A percentile compares a stretch with the other conserved stretches of the same genome.
Evolutionary conservation across 1,284 basidiomycete genomes (phyloP).

Genomic region (Pseudozyma sp.): DNA sequence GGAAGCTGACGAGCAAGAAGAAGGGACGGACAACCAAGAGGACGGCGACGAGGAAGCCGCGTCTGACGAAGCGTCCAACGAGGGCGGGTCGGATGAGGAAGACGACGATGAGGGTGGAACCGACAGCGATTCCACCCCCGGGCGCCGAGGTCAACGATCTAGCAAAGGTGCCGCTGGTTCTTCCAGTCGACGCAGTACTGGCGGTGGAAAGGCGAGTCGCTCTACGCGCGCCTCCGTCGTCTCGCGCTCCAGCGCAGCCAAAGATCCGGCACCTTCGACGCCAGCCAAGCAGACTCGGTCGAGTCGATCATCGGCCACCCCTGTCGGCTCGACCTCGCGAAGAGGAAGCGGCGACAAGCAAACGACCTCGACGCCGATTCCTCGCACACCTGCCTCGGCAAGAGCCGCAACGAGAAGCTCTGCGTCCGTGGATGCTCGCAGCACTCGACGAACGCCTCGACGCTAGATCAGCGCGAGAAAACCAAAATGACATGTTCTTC

Average conservation of each 20-base stretch:
- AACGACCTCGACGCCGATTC: conserved; percentile 23
- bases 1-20: conserved; percentile 23
- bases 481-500: neutral
- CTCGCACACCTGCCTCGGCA: conserved; percentile 25
- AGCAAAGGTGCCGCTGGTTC: conserved; percentile 17
- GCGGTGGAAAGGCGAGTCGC: conserved; percentile 10
- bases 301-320: conserved; percentile 24
- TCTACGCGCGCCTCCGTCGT: conserved; percentile 39
- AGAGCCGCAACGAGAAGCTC: conserved; percentile 41
- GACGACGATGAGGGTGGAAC: conserved; percentile 31
- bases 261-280: conserved; percentile 25
- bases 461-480: conserved; percentile 10
- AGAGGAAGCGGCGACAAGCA: conserved; percentile 40
- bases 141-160: conserved; percentile 10
- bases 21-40: conserved; percentile 12
- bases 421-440: conserved; percentile 22
- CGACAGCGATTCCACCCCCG: conserved; percentile 15
- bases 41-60: conserved; percentile 19
- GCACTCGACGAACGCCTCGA: conserved; percentile 43
- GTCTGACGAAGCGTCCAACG: conserved; percentile 31
- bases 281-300: conserved; percentile 40
- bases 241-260: conserved; percentile 39
- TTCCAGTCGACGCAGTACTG: conserved; percentile 9
- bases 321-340: conserved; percentile 18
- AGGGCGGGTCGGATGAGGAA: conserved; percentile 21